phyloP scores from a whole-genome alignment of 352 stramenopile genomes.

The Elongisporangium undulatum region DNA sequence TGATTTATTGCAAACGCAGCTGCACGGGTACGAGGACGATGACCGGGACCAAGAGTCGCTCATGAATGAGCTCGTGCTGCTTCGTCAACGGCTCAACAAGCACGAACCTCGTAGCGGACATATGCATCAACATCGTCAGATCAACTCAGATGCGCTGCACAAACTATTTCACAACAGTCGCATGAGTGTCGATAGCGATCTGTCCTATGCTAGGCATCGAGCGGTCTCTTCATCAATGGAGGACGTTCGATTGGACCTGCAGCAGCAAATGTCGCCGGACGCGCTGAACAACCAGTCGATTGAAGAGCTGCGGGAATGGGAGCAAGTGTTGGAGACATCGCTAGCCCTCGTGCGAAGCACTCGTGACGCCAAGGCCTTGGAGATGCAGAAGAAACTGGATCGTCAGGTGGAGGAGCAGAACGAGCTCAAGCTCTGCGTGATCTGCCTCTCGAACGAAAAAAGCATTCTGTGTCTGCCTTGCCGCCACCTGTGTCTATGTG shows the following conservation, averaged over 20 bases:
- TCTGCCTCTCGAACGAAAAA: conserved; percentile 80
- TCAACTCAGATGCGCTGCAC: neutral
- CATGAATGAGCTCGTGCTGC: conserved; percentile 47
- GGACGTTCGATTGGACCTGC: conserved; percentile 20
- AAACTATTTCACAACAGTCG: neutral
- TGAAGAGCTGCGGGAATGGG: conserved; percentile 67
- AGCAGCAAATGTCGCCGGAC: conserved; percentile 14
- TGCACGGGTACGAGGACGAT: conserved; percentile 63
- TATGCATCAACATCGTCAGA: neutral
- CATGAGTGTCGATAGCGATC: neutral
- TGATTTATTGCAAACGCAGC: conserved; percentile 68
- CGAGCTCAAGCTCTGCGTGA: conserved; percentile 84
- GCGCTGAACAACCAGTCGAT: conserved; percentile 25
- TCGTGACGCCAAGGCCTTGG: conserved; percentile 72
- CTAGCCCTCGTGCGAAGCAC: conserved; percentile 44
- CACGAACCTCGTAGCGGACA: conserved; percentile 10
- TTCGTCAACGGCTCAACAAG: conserved; percentile 37
- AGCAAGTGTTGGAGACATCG: conserved; percentile 61
- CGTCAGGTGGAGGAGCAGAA: conserved; percentile 73
- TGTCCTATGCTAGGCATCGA: neutral
- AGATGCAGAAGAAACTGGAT: conserved; percentile 73
- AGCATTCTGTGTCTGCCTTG: conserved; percentile 81
- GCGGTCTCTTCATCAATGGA: conserved; percentile 11
- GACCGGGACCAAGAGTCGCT: conserved; percentile 66
- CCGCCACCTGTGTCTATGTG: conserved; percentile 77